These are phyloP conservation scores for Litchi chinensis DNA, from an alignment of 345 rosid genomes.

Conservation along the genomic window DNA sequence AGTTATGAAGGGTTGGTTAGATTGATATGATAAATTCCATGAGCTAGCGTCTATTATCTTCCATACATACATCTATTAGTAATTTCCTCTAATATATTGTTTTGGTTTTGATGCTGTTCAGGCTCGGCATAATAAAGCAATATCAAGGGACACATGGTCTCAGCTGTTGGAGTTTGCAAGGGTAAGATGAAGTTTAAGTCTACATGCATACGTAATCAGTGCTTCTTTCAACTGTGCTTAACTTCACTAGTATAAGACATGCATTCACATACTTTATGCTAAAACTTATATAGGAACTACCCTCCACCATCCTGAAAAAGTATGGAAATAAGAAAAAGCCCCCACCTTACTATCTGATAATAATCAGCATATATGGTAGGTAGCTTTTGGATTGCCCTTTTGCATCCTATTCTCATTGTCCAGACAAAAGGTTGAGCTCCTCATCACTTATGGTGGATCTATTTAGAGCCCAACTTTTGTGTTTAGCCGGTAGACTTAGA, in stretches of 20 bases:
- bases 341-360: not conserved
- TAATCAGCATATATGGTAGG: not conserved
- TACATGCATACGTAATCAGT: not conserved
- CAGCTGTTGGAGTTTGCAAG: constrained; percentile 87
- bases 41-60: constrained; percentile 4
- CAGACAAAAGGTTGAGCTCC: no score
- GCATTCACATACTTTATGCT: not conserved
- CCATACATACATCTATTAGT: not conserved
- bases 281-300: not conserved
- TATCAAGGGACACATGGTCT: constrained; percentile 96
- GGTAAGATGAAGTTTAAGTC: constrained; percentile 46
- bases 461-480: not conserved
- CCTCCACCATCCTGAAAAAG: no score
- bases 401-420: not conserved
- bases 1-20: not conserved
- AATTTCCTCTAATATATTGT: not conserved
- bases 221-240: not conserved
- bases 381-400: not conserved
- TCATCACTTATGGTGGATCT: not conserved
- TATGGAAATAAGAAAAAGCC: not conserved
- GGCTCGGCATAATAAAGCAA: constrained; percentile 97
- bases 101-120: constrained; percentile 36
- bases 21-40: not conserved
- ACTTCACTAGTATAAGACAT: not conserved
- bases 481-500: not conserved